Conservation (phyloP, 1,284 basidiomycete species). For the Schizopora paradoxa region DNA sequence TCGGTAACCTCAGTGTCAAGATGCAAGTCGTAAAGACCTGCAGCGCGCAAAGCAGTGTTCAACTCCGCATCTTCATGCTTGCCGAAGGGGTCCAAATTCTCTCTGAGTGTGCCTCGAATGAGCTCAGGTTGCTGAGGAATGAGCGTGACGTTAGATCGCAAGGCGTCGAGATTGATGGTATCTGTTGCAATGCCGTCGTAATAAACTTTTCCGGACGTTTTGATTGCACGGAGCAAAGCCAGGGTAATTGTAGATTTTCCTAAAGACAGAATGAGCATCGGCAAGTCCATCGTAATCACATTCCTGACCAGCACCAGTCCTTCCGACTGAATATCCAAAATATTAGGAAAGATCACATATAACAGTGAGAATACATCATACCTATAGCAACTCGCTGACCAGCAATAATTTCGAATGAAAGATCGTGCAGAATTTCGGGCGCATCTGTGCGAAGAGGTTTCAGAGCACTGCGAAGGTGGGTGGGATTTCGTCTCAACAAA, state of each 20-base stretch:
- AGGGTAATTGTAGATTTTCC: constrained; percentile 38
- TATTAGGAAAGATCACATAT: constrained; percentile 10
- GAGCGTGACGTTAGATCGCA: constrained; percentile 59
- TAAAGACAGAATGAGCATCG: constrained; percentile 36
- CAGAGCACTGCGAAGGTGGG: not conserved
- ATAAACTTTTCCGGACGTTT: constrained; percentile 49
- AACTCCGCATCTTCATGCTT: constrained; percentile 63
- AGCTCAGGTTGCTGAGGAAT: constrained; percentile 61
- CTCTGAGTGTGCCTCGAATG: constrained; percentile 49
- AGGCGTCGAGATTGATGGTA: constrained; percentile 34
- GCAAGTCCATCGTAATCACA: constrained; percentile 33
- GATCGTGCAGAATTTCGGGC: constrained; percentile 35
- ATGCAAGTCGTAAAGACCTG: constrained; percentile 50
- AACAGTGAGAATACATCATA: too few species aligned
- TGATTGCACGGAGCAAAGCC: constrained; percentile 49
- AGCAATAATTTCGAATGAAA: constrained; percentile 34
- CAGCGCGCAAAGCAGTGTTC: constrained; percentile 47
- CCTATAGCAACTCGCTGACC: constrained; percentile 41
- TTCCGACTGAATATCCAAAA: constrained; percentile 23
- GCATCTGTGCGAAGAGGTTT: constrained; percentile 13
- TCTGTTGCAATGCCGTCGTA: constrained; percentile 45
- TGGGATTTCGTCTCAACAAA: not conserved
- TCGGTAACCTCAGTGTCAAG: constrained; percentile 44
- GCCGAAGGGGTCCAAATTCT: constrained; percentile 68
- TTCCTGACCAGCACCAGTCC: constrained; percentile 42